Evolutionary conservation across 352 stramenopile species (phyloP), one percentile per base, ranked within the genome.

Genomic region (Globisporangium heterothallicum): DNA sequence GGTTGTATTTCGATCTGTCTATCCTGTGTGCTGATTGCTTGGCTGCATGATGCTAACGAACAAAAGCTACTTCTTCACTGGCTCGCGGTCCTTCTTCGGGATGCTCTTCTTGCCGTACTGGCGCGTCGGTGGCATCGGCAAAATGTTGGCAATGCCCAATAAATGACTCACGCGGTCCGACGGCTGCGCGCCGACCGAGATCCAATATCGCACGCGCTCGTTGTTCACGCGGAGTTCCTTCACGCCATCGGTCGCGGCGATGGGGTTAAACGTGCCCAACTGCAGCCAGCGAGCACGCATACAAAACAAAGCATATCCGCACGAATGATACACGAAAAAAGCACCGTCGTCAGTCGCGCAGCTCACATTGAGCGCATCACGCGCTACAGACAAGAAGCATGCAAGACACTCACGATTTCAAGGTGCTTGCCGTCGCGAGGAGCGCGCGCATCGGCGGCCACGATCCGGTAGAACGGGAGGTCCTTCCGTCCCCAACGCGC

Each of bases 381-480:
- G n/a, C n/a, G n/a, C n/a, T n/a, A n/a, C n/a, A n/a, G n/a, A n/a
- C n/a, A 30, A 29, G 50, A 8, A 43, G n/a, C 5, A 46, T 21
- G 5, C 19, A 7, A n/a, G 6, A 77, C 82, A 59, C n/a, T n/a
- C 70, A 92, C 82, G 54, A 92, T 92, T 57, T 94, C 84, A 14
- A 94, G 74, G 59, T 92, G 78, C 60, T 86, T 88, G 68, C 84
- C 84, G 50, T 94, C 84, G 34, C 84, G 81, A 9, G 84, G 84
- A 29, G 79, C 80, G 35, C 84, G 80, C 22, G 84, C 79, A 35
- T 94, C 84, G 30, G 84, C 84, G 7, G 82, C 84, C 40, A 94
- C 84, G 59, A 94, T 94, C 43, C 84, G 82, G 70, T 94, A 94
- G 80, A 93, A 92, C 26, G 84, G 84, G 22, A 92, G 63, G 68